phyloP scores from a whole-genome alignment of 345 rosid species.

The Eucalyptus paniculata region DNA sequence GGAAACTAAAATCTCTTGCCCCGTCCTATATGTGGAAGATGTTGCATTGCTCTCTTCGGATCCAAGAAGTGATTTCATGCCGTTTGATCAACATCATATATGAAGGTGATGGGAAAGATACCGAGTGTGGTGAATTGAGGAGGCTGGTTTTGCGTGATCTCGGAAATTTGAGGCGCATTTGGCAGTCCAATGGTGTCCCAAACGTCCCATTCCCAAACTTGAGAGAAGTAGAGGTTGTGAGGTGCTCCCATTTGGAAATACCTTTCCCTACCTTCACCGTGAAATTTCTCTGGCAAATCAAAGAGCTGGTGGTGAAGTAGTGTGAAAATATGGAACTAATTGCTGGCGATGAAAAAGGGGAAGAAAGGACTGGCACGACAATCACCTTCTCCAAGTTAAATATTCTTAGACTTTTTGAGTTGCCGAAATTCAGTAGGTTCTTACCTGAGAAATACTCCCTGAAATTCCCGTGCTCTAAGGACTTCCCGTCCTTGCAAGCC shows the following conservation, averaged over 20 bases:
- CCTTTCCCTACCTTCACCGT: rapidly evolving
- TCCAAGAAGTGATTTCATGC: background rate
- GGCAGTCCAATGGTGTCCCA: background rate
- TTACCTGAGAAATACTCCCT: background rate
- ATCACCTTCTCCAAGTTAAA: rapidly evolving
- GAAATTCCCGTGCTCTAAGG: rapidly evolving
- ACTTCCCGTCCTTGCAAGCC: background rate
- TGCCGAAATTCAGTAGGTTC: background rate
- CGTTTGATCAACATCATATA: background rate
- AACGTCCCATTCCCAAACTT: background rate
- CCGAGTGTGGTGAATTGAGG: background rate
- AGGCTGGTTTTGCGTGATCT: background rate
- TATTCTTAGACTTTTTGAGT: rapidly evolving
- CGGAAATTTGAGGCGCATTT: background rate
- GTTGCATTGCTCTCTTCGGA: rapidly evolving
- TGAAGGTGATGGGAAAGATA: no score
- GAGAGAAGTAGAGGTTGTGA: rapidly evolving
- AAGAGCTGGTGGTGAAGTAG: background rate
- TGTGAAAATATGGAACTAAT: background rate
- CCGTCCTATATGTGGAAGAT: background rate
- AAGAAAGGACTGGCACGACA: rapidly evolving
- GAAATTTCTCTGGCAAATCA: background rate
- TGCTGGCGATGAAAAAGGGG: background rate
- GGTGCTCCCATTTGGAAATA: background rate
- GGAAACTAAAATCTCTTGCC: background rate